phyloP scores from a whole-genome alignment of 2,329 filamentous ascomycete genomes.

The Boeremia lycopersici region DNA sequence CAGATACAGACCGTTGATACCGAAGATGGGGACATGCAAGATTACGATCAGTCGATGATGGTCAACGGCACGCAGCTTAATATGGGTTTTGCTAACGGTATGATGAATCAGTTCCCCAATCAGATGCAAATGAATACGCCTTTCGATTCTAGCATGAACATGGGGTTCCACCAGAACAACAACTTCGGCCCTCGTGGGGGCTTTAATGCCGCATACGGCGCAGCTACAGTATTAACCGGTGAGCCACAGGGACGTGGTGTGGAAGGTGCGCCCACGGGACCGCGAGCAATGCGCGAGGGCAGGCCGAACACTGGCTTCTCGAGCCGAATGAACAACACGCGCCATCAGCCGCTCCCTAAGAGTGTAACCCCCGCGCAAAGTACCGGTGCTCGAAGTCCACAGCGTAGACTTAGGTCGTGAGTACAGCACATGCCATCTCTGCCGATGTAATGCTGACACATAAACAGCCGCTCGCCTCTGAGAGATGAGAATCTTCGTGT shows the following conservation, averaged over 20 bases:
- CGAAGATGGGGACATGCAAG: conserved; percentile 28
- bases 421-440: conserved; percentile 9
- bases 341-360: conserved; percentile 32
- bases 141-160: conserved; percentile 48
- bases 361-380: conserved; percentile 30
- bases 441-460: conserved; percentile 8
- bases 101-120: conserved; percentile 58
- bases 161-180: conserved; percentile 45
- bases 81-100: conserved; percentile 30
- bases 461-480: conserved; percentile 38
- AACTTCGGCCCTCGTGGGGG: conserved; percentile 54
- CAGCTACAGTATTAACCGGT: conserved; percentile 45
- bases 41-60: conserved; percentile 39
- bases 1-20: conserved; percentile 45
- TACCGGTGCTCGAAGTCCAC: conserved; percentile 29
- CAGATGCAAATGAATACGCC: conserved; percentile 54
- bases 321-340: conserved; percentile 56
- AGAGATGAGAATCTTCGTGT: conserved; percentile 43
- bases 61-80: conserved; percentile 34
- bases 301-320: conserved; percentile 80
- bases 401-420: conserved; percentile 40
- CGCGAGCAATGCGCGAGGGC: conserved; percentile 92
- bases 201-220: conserved; percentile 48
- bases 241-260: conserved; percentile 61
- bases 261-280: conserved; percentile 81